Conservation (phyloP, 23 red algal genomes). For the Cyanidioschyzon merolae region DNA sequence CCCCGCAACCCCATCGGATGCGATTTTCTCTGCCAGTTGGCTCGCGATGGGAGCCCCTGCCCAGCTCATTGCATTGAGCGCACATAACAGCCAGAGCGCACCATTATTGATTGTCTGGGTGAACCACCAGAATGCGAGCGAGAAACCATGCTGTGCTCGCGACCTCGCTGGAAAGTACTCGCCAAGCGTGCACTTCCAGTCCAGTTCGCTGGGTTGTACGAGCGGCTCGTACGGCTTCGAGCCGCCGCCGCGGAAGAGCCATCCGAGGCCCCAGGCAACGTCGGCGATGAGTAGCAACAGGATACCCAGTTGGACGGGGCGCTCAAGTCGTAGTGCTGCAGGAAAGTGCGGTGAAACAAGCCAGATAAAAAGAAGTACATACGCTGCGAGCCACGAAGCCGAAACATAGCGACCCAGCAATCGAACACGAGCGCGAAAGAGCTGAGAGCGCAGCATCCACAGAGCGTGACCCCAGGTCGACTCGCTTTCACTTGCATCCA, state of each 20-base stretch:
- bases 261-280: neutral
- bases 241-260: slow-evolving; percentile 5
- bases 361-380: neutral
- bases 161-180: neutral
- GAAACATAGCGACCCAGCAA: slow-evolving; percentile 7
- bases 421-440: neutral
- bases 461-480: neutral
- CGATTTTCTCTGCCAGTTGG: neutral
- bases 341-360: neutral
- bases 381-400: neutral
- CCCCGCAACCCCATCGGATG: neutral
- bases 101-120: neutral
- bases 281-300: neutral
- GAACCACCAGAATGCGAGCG: slow-evolving; percentile 2
- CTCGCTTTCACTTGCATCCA: neutral
- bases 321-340: neutral
- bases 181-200: slow-evolving; percentile 18
- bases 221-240: neutral
- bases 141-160: neutral
- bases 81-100: slow-evolving; percentile 3
- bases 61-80: neutral
- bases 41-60: neutral
- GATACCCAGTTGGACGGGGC: neutral
- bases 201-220: neutral
- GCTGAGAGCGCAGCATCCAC: neutral